These are phyloP conservation scores for Wickerhamomyces queroliae DNA, from an alignment of 805 yeast species.

Conservation along the genomic window DNA sequence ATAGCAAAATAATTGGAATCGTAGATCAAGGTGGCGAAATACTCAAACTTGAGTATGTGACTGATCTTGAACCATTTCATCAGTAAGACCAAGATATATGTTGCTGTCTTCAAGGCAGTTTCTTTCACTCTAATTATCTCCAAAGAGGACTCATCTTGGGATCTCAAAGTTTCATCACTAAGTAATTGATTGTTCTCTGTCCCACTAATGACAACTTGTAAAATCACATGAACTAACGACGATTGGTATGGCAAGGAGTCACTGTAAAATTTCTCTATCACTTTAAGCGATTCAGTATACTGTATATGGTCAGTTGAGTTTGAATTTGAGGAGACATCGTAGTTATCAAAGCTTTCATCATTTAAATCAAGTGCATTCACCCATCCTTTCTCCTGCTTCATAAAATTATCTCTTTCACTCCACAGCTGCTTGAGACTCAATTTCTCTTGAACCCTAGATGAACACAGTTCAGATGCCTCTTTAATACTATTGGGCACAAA, in stretches of 20 bases:
- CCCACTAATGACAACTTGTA: slow-evolving; percentile 49
- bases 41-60: slow-evolving; percentile 77
- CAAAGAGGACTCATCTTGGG: slow-evolving; percentile 26
- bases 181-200: neutral
- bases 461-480: slow-evolving; percentile 72
- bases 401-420: slow-evolving; percentile 63
- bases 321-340: slow-evolving; percentile 15
- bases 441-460: slow-evolving; percentile 56
- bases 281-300: slow-evolving; percentile 36
- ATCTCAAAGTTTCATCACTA: slow-evolving; percentile 13
- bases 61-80: slow-evolving; percentile 74
- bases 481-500: slow-evolving; percentile 64
- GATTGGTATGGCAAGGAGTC: slow-evolving; percentile 48
- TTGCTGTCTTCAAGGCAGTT: slow-evolving; percentile 50
- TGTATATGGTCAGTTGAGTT: slow-evolving; percentile 15
- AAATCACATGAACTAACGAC: slow-evolving; percentile 56
- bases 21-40: slow-evolving; percentile 61
- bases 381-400: slow-evolving; percentile 71
- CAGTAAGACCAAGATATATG: slow-evolving; percentile 46
- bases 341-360: slow-evolving; percentile 25
- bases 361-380: slow-evolving; percentile 6
- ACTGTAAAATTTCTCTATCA: slow-evolving; percentile 58
- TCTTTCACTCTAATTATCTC: slow-evolving; percentile 61
- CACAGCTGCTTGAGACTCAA: slow-evolving; percentile 67
- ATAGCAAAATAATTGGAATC: slow-evolving; percentile 54